phyloP scores from a whole-genome alignment of 306 rosid species.

The Cucurbita moschata region DNA sequence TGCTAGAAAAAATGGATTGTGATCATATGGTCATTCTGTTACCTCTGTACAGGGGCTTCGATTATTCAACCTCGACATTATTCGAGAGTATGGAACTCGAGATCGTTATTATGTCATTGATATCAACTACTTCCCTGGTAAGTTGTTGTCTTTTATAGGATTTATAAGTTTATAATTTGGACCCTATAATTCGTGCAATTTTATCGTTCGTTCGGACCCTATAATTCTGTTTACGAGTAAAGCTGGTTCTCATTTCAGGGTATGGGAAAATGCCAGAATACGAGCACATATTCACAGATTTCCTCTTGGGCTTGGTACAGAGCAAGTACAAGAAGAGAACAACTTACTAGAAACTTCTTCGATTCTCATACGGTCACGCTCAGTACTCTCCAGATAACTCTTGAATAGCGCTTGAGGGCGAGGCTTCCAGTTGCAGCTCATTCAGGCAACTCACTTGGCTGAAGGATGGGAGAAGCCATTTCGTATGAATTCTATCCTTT shows the following conservation, averaged over 20 bases:
- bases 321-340: slow-evolving; percentile 45
- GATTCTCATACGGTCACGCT: not conserved
- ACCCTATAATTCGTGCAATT: not conserved
- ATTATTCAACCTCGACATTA: slow-evolving; percentile 74
- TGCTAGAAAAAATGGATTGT: not conserved
- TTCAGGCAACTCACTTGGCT: not conserved
- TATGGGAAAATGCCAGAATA: slow-evolving; percentile 94
- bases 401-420: not conserved
- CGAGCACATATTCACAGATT: slow-evolving; percentile 86
- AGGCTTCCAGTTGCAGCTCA: not conserved
- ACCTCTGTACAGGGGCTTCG: slow-evolving; percentile 49
- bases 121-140: slow-evolving; percentile 90
- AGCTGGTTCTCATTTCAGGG: slow-evolving; percentile 21
- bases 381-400: not conserved
- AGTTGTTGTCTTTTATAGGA: not conserved
- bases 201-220: not conserved
- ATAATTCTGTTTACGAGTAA: not conserved
- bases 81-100: slow-evolving; percentile 59
- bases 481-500: not conserved
- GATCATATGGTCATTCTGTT: not conserved
- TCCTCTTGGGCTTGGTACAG: slow-evolving; percentile 49
- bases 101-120: slow-evolving; percentile 75
- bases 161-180: no score
- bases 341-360: not conserved
- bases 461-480: not conserved